Percentiles rank a stretch among this genome's conserved stretches.
Conservation (phyloP, 192 early-diverging fungal genomes). For the Mortierella hygrophila region DNA sequence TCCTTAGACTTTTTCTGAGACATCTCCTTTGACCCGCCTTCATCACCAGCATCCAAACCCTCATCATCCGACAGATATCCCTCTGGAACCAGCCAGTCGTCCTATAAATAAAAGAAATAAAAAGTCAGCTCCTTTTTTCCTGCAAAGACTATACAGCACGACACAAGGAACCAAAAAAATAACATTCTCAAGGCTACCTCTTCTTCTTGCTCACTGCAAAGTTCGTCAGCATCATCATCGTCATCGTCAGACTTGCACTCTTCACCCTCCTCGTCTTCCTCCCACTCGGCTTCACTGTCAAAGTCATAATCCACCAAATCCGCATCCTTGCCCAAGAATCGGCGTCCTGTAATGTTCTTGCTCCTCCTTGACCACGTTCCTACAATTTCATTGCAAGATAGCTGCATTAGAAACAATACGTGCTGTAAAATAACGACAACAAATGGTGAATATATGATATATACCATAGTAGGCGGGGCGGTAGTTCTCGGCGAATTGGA, state of each 20-base stretch:
- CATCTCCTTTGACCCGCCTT: constrained; percentile 29
- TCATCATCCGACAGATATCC: constrained; percentile 91
- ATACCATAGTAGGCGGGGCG: constrained; percentile 83
- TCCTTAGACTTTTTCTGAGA: constrained; percentile 37
- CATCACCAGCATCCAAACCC: constrained; percentile 54
- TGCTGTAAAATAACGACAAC: background rate
- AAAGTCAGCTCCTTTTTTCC: background rate
- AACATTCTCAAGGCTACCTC: constrained; percentile 36
- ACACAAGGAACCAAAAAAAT: background rate
- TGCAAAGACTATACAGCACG: background rate
- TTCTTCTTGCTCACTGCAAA: constrained; percentile 69
- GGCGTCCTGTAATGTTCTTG: constrained; percentile 64
- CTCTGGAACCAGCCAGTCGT: constrained; percentile 88
- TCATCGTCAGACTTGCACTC: constrained; percentile 85
- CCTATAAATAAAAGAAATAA: constrained; percentile 43
- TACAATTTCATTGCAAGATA: constrained; percentile 24
- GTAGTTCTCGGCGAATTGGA: constrained; percentile 79
- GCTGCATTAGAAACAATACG: too few species aligned
- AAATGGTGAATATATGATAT: background rate
- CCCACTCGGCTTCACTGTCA: constrained; percentile 95
- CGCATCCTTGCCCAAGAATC: constrained; percentile 75
- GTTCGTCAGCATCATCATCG: constrained; percentile 75
- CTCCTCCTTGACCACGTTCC: constrained; percentile 83
- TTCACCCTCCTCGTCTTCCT: constrained; percentile 90
- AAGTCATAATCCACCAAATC: constrained; percentile 82